A percentile compares a stretch with the other conserved stretches of the same genome.
Conservation (phyloP, 768 basidiomycete genomes). For the Butyriboletus loyo region DNA sequence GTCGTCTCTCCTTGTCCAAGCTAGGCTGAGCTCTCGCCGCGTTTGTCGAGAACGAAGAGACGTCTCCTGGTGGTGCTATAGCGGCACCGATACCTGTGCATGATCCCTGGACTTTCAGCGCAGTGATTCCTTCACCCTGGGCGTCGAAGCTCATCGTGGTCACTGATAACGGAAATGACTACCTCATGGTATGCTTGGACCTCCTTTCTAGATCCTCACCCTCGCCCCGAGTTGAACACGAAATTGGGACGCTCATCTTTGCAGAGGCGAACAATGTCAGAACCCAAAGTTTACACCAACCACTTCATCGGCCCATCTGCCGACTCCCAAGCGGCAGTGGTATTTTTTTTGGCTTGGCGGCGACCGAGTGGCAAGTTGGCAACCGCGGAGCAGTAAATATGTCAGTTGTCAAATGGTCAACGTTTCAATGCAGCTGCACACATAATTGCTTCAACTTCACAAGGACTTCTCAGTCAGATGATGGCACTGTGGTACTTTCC, state of each 20-base stretch:
- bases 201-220: not conserved
- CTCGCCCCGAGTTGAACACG: not conserved
- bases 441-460: not conserved
- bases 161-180: conserved; percentile 29
- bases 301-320: not conserved
- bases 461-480: not conserved
- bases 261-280: not conserved
- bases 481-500: not conserved
- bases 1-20: not conserved
- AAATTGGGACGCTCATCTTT: not conserved
- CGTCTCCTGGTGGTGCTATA: not conserved
- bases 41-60: not conserved
- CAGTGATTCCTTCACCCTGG: not conserved
- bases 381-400: not conserved
- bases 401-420: not conserved
- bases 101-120: not conserved
- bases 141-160: conserved; percentile 1
- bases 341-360: not conserved
- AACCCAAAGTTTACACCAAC: not conserved
- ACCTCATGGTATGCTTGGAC: conserved; percentile 10
- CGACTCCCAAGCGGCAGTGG: not conserved
- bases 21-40: not conserved
- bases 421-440: not conserved
- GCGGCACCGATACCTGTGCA: conserved; percentile 2
- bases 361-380: conserved; percentile 1